Base-by-base conservation (phyloP, 345 rosid species). In the Rhizophora apiculata region DNA sequence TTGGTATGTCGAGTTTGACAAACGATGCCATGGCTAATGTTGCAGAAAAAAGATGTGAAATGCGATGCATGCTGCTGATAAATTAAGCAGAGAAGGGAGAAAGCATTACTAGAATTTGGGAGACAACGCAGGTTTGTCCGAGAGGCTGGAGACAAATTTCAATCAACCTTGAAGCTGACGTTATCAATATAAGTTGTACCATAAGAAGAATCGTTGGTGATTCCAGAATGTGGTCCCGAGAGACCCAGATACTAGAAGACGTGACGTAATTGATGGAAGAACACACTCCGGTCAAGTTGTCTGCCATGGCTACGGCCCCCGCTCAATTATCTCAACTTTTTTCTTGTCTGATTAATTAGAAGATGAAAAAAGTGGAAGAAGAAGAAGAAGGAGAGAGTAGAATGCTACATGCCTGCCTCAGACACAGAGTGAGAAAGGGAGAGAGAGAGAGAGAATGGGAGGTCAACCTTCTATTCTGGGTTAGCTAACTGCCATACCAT, bases 41-140 rank as follows among this genome's bases (percentile, higher is more conserved):
- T 4, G 3, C 5, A 6, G 49, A 43, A 43, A 43, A 43, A 2
- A 13, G 49, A 43, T 43, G 49, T 13, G 49, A 15, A 43, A 43
- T 43, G 49, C 4, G 49, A 43, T 11, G 4, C 49, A 10, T 3
- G 48, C 18, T 62, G 48, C 13, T 32, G 21, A 24, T 27, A 11
- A 5, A 0, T 37, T 6, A 51, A 20, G 18, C 29, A 43, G 6
- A 9, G 32, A 26, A 69, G 53, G 46, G 15, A 37, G 65, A 54
- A 32, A 24, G 10, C 80, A 29, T 43, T 80, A 80, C 81, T 3
- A 71, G 32, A 62, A 80, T 68, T 39, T 77, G 81, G 5, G 76
- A 68, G 1, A 74, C 68, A 26, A 74, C n/a, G 39, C 31, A 54
- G 16, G 79, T 4, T 55, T 80, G 81, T 39, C 76, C 78, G 2